Evolutionary conservation across 2,329 filamentous ascomycete species (phyloP).

Genomic region (Sclerotinia trifoliorum): DNA sequence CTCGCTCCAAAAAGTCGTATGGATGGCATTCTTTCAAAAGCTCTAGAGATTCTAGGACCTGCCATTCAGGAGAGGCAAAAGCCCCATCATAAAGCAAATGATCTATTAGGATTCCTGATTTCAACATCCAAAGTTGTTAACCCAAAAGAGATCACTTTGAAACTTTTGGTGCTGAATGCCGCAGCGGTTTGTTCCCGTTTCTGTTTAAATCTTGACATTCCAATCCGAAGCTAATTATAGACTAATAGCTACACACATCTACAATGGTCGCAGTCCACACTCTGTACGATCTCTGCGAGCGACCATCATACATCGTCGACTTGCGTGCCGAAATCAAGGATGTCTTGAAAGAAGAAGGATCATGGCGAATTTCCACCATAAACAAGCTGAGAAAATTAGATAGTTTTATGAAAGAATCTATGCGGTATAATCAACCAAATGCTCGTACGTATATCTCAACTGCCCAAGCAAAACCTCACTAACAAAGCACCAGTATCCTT

Average conservation of each 20-base stretch:
- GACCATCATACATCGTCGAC: constrained; percentile 45
- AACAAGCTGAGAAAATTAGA: constrained; percentile 9
- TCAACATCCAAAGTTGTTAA: background rate
- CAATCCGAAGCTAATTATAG: background rate
- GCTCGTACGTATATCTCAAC: background rate
- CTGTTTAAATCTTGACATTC: background rate
- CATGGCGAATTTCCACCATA: background rate
- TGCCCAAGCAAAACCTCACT: background rate
- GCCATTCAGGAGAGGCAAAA: constrained; percentile 15
- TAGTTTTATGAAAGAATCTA: constrained; percentile 22
- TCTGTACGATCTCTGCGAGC: constrained; percentile 52
- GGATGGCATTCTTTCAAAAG: constrained; percentile 14
- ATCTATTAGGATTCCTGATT: constrained; percentile 9
- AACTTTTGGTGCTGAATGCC: constrained; percentile 4
- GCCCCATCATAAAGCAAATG: background rate
- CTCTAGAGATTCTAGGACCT: background rate
- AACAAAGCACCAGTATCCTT: background rate
- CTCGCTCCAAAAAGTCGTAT: constrained; percentile 14
- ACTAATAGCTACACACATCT: constrained; percentile 40
- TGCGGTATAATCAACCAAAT: constrained; percentile 12
- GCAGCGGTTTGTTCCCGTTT: background rate
- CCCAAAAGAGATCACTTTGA: constrained; percentile 1
- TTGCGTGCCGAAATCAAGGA: constrained; percentile 34
- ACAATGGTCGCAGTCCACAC: constrained; percentile 46
- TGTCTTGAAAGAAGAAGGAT: constrained; percentile 34